A percentile compares a stretch with the other conserved stretches of the same genome.
Conservation (phyloP, 768 basidiomycete genomes). For the Gyrodon lividus region DNA sequence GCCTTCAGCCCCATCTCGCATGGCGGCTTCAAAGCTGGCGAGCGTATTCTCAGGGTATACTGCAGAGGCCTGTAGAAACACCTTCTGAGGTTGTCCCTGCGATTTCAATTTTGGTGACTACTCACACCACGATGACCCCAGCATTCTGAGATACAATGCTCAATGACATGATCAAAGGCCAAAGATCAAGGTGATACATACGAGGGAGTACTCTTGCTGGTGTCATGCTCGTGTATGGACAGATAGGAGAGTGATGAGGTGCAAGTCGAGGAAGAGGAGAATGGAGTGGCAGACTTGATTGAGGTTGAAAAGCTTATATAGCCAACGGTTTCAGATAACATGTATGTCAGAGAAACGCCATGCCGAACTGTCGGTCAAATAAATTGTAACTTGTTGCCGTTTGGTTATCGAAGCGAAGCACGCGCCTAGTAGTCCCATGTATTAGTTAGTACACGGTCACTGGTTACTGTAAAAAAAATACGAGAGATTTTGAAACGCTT, state of each 20-base stretch:
- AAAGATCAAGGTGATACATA: slow-evolving; percentile 8
- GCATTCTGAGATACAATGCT: slow-evolving; percentile 51
- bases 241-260: not conserved
- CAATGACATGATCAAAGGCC: not conserved
- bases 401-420: too few species aligned
- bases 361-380: slow-evolving; percentile 1
- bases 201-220: slow-evolving; percentile 27
- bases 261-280: not conserved
- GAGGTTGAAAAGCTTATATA: slow-evolving; percentile 24
- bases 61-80: slow-evolving; percentile 70
- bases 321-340: too few species aligned
- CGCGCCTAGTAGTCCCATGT: too few species aligned
- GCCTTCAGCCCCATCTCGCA: slow-evolving; percentile 91
- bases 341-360: too few species aligned
- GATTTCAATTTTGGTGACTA: slow-evolving; percentile 36
- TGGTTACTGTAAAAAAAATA: too few species aligned
- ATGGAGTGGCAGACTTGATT: not conserved
- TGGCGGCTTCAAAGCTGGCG: slow-evolving; percentile 92
- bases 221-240: slow-evolving; percentile 22
- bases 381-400: not conserved
- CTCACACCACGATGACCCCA: slow-evolving; percentile 74
- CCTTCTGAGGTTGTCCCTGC: not conserved
- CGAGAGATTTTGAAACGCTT: not conserved
- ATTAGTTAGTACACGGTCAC: too few species aligned
- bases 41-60: slow-evolving; percentile 92